Conservation (phyloP, 768 basidiomycete genomes). For the Boletus reticulatus region DNA sequence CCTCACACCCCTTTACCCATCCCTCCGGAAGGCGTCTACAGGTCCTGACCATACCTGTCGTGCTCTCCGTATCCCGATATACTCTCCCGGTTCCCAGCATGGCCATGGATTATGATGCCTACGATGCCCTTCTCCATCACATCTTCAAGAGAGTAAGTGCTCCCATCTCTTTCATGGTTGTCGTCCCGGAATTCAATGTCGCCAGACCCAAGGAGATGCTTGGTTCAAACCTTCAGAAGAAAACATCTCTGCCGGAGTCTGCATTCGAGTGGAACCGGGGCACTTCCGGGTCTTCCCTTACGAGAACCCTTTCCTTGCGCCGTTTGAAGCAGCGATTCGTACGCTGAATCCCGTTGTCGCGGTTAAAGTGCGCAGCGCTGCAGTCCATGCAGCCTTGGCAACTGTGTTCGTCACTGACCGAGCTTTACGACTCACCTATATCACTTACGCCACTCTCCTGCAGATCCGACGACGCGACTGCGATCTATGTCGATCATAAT, state of each 20-base stretch:
- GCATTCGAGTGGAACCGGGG: conserved; percentile 64
- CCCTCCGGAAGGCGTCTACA: not conserved
- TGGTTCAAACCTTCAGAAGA: conserved; percentile 88
- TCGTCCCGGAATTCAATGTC: not conserved
- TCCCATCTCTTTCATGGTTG: not conserved
- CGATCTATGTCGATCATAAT: conserved; percentile 71
- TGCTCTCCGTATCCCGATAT: not conserved
- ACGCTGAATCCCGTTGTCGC: conserved; percentile 80
- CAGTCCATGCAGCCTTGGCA: conserved; percentile 74
- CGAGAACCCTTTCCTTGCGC: conserved; percentile 74
- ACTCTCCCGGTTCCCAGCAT: conserved; percentile 9
- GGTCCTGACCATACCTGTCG: not conserved
- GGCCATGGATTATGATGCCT: conserved; percentile 63
- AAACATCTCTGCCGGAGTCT: conserved; percentile 77
- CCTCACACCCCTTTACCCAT: not conserved
- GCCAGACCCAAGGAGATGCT: conserved; percentile 74
- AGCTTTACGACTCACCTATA: not conserved
- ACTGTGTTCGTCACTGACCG: conserved; percentile 49
- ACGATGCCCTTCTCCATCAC: conserved; percentile 76
- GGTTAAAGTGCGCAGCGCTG: conserved; percentile 76
- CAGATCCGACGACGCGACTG: conserved; percentile 57
- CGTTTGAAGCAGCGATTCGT: conserved; percentile 79
- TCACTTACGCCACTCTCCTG: not conserved
- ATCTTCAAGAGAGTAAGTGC: conserved; percentile 67
- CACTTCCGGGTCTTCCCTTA: conserved; percentile 83